Evolutionary conservation across 805 yeast species (phyloP).

Genomic region (Saccharomyces mikatae): DNA sequence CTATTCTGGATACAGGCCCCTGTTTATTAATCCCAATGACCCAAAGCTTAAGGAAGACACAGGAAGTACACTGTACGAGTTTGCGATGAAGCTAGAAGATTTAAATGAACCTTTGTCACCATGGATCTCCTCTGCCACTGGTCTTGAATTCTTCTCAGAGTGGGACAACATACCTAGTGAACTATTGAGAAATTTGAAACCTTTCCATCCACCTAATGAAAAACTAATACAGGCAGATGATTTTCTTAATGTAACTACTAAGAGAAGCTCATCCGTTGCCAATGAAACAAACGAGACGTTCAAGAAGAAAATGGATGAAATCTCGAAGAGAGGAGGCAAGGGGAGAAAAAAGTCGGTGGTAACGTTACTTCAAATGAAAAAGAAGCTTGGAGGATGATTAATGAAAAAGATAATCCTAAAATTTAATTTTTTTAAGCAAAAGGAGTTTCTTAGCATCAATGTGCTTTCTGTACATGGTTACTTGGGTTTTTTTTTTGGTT

Average conservation of each 20-base stretch:
- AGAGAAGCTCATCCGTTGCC: background rate
- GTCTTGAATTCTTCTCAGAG: slow-evolving; percentile 29
- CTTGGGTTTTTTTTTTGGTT: background rate
- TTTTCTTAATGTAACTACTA: background rate
- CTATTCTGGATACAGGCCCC: slow-evolving; percentile 28
- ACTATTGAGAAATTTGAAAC: slow-evolving; percentile 24
- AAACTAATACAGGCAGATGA: background rate
- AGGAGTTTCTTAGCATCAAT: background rate
- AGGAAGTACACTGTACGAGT: slow-evolving; percentile 21
- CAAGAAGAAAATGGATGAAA: slow-evolving; percentile 14
- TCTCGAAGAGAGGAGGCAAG: slow-evolving; percentile 13
- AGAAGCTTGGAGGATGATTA: slow-evolving; percentile 7
- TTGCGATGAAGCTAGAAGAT: slow-evolving; percentile 27
- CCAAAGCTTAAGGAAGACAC: slow-evolving; percentile 6
- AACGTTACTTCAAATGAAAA: slow-evolving; percentile 18
- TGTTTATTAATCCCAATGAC: slow-evolving; percentile 14
- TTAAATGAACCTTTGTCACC: slow-evolving; percentile 21
- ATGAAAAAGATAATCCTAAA: background rate
- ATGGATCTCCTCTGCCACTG: slow-evolving; percentile 33
- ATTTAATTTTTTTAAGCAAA: background rate
- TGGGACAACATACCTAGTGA: slow-evolving; percentile 31
- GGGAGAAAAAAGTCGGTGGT: slow-evolving; percentile 28
- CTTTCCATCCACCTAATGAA: slow-evolving; percentile 29
- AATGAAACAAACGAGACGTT: slow-evolving; percentile 12
- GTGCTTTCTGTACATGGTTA: background rate